phyloP scores from a whole-genome alignment of 2,329 filamentous ascomycete genomes.

The Diplodia intermedia region DNA sequence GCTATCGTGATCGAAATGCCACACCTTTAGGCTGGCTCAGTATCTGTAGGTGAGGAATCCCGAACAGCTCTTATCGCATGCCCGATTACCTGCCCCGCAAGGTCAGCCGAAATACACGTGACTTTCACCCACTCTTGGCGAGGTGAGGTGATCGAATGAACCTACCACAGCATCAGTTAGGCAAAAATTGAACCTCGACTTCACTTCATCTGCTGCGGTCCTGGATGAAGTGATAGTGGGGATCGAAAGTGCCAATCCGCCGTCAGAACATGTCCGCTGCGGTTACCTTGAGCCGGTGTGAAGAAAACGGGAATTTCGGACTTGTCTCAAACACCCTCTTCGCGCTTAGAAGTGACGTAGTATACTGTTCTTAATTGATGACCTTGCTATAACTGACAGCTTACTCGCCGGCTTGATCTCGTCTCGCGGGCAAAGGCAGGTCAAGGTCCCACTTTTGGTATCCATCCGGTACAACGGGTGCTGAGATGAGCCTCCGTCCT shows the following conservation, averaged over 20 bases:
- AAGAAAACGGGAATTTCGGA: too few species aligned
- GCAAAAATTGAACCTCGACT: neutral
- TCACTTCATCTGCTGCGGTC: neutral
- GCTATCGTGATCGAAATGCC: neutral
- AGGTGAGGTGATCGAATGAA: neutral
- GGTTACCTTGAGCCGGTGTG: too few species aligned
- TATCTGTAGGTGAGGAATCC: neutral
- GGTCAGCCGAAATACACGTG: neutral
- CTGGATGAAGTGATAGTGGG: neutral
- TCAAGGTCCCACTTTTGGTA: too few species aligned
- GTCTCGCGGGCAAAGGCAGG: too few species aligned
- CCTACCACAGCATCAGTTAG: conserved; percentile 1
- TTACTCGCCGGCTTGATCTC: too few species aligned
- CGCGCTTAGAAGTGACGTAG: too few species aligned
- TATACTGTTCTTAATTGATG: too few species aligned
- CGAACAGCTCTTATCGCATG: conserved; percentile 18
- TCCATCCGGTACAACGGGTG: too few species aligned
- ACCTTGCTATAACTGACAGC: too few species aligned
- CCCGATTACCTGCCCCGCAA: conserved; percentile 10
- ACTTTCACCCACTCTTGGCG: conserved; percentile 26
- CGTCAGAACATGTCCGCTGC: too few species aligned
- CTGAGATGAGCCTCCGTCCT: too few species aligned
- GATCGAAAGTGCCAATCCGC: neutral
- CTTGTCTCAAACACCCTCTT: too few species aligned
- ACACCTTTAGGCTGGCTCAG: neutral